Conservation (phyloP, 2,329 filamentous ascomycete species). For the Neopestalotiopsis clavispora region DNA sequence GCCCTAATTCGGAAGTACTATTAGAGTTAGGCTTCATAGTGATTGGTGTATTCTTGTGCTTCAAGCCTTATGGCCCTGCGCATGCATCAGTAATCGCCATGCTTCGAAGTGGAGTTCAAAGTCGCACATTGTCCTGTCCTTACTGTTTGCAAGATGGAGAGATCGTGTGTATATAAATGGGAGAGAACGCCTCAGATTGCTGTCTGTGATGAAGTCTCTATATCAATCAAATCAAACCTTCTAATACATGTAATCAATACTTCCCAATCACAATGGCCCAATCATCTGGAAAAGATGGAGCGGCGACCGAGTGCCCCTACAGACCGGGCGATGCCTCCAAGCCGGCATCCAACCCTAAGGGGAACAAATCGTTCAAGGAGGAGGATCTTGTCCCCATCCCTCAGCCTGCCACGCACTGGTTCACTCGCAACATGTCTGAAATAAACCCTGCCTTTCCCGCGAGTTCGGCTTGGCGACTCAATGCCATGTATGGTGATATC, state of each 20-base stretch:
- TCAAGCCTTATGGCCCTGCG: not conserved
- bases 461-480: slow-evolving; percentile 7
- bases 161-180: not conserved
- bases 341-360: not conserved
- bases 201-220: not conserved
- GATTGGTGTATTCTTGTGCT: not conserved
- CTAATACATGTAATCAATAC: not conserved
- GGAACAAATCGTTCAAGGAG: not conserved
- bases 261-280: not conserved
- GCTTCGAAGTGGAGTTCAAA: not conserved
- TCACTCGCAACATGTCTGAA: slow-evolving; percentile 9
- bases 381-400: slow-evolving; percentile 9
- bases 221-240: not conserved
- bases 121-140: not conserved
- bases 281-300: not conserved
- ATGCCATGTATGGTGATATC: slow-evolving; percentile 12
- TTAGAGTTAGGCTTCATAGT: not conserved
- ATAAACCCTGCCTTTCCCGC: slow-evolving; percentile 6
- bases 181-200: not conserved
- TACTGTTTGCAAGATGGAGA: not conserved
- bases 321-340: not conserved
- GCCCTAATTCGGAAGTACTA: not conserved
- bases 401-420: slow-evolving; percentile 9
- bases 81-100: slow-evolving; percentile 16
- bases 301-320: slow-evolving; percentile 6